Conservation (phyloP, 441 rosid genomes). For the Aquilaria agallochum region DNA sequence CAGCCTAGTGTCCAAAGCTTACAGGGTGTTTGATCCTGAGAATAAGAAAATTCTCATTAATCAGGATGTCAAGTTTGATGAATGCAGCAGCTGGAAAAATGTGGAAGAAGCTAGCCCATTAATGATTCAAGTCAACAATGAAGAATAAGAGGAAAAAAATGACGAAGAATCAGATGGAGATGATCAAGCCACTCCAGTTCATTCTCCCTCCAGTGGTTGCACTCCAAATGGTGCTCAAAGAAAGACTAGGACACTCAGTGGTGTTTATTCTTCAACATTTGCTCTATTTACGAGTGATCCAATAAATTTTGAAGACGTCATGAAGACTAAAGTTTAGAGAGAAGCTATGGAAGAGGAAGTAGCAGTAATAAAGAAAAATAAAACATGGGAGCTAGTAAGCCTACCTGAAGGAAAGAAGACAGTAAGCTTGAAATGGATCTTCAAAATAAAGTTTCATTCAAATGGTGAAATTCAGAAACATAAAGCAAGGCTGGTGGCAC, state of each 20-base stretch:
- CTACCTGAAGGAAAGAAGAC: neutral
- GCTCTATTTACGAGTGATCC: neutral
- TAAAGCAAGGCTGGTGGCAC: no score
- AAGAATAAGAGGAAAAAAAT: no score
- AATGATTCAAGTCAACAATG: no score
- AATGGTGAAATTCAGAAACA: neutral
- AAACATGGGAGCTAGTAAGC: neutral
- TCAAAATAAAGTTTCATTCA: neutral
- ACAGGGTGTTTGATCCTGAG: neutral
- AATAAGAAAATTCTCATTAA: neutral
- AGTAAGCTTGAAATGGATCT: constrained; percentile 5
- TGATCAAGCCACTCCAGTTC: no score
- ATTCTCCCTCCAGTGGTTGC: no score
- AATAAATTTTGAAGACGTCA: neutral
- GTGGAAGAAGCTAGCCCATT: neutral
- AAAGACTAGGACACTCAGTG: neutral
- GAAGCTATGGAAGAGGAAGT: neutral
- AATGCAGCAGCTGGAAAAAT: neutral
- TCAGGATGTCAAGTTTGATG: neutral
- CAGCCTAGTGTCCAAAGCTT: neutral
- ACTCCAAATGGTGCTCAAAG: neutral
- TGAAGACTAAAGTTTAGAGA: neutral
- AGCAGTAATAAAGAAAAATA: neutral
- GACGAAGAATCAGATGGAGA: neutral
- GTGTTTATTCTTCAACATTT: neutral